Conservation (phyloP, 495 filamentous ascomycete species). For the Xylaria palmicola region DNA sequence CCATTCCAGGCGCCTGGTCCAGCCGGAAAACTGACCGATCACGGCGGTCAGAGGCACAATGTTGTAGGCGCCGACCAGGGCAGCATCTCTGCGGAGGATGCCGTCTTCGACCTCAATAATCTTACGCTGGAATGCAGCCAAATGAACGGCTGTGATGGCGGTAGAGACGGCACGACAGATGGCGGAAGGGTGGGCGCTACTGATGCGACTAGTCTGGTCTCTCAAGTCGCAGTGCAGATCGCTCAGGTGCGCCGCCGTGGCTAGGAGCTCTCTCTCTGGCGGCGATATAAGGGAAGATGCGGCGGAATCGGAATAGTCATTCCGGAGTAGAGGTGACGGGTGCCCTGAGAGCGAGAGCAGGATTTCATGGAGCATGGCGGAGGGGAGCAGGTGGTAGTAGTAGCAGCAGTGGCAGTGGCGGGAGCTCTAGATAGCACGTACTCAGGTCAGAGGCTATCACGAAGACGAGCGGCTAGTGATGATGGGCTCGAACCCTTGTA, state of each 20-base stretch:
- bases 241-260: constrained; percentile 71
- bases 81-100: constrained; percentile 68
- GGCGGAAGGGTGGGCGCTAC: constrained; percentile 66
- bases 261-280: constrained; percentile 77
- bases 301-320: constrained; percentile 38
- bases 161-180: constrained; percentile 88
- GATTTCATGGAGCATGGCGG: constrained; percentile 92
- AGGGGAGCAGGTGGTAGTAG: constrained; percentile 10
- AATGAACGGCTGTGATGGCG: constrained; percentile 68
- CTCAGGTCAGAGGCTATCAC: constrained; percentile 2
- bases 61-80: constrained; percentile 81
- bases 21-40: constrained; percentile 77
- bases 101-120: constrained; percentile 79
- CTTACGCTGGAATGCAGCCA: constrained; percentile 76
- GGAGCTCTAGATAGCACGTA: not conserved
- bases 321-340: constrained; percentile 76
- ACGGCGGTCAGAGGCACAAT: constrained; percentile 88
- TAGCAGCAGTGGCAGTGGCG: not conserved
- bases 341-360: constrained; percentile 92
- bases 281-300: constrained; percentile 58
- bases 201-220: constrained; percentile 60
- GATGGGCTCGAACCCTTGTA: constrained; percentile 25
- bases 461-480: not conserved
- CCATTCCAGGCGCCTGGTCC: constrained; percentile 84
- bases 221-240: constrained; percentile 71